Conservation (phyloP, 2,329 filamentous ascomycete species). For the Albifimbria verrucaria region DNA sequence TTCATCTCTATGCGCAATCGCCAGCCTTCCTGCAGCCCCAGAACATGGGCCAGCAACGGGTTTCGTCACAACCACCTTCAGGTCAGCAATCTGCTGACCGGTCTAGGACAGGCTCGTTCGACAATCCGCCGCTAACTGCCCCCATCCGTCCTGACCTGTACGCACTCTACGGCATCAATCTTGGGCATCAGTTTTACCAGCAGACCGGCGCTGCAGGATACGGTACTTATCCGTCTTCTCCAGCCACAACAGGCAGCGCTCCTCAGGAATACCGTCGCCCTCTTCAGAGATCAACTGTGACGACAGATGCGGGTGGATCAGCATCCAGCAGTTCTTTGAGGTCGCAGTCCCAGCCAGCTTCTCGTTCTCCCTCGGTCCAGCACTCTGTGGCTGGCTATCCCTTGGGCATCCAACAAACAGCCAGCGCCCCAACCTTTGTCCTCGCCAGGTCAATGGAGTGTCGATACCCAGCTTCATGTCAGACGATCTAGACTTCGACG, state of each 20-base stretch:
- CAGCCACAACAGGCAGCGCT: conserved; percentile 37
- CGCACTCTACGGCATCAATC: conserved; percentile 41
- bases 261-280: conserved; percentile 54
- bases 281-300: conserved; percentile 50
- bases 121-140: conserved; percentile 57
- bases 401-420: conserved; percentile 29
- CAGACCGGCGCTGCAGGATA: conserved; percentile 38
- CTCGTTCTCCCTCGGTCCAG: conserved; percentile 37
- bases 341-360: conserved; percentile 65
- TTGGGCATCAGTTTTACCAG: conserved; percentile 44
- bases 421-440: conserved; percentile 31
- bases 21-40: conserved; percentile 33
- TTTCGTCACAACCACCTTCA: conserved; percentile 20
- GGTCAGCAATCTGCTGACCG: conserved; percentile 38
- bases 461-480: conserved; percentile 54
- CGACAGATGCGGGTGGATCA: conserved; percentile 44
- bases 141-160: conserved; percentile 57
- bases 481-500: conserved; percentile 50
- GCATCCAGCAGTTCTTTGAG: conserved; percentile 54
- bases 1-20: conserved; percentile 32
- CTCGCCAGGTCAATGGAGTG: conserved; percentile 45
- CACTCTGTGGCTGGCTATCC: conserved; percentile 19
- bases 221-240: conserved; percentile 55
- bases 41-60: conserved; percentile 27
- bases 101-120: conserved; percentile 61